Evolutionary conservation across 2,329 filamentous ascomycete genomes (phyloP).

Genomic region (Fusarium devonianum): DNA sequence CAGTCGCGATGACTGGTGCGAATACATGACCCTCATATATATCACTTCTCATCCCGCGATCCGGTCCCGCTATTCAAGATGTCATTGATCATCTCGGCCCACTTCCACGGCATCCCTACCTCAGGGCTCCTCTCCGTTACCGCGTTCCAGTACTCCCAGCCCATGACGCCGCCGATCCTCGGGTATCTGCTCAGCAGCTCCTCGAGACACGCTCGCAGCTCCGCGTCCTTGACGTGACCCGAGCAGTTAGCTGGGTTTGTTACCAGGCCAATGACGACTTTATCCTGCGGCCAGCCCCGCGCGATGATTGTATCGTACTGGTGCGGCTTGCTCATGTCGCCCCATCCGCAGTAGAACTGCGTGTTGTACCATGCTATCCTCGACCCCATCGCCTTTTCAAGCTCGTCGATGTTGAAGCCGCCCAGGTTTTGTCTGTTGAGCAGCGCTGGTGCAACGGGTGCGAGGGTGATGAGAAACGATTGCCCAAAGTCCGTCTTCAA

Average conservation of each 20-base stretch:
- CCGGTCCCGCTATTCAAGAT: slow-evolving; percentile 33
- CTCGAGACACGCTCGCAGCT: slow-evolving; percentile 51
- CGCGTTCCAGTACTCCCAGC: slow-evolving; percentile 91
- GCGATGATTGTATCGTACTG: slow-evolving; percentile 57
- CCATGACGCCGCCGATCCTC: slow-evolving; percentile 83
- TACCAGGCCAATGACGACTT: slow-evolving; percentile 78
- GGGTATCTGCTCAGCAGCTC: slow-evolving; percentile 60
- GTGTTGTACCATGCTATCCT: slow-evolving; percentile 83
- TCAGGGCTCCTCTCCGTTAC: slow-evolving; percentile 50
- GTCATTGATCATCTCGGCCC: slow-evolving; percentile 60
- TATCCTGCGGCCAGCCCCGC: slow-evolving; percentile 72
- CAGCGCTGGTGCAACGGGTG: slow-evolving; percentile 77
- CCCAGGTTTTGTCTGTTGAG: slow-evolving; percentile 67
- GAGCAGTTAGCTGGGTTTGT: slow-evolving; percentile 75
- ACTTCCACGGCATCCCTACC: slow-evolving; percentile 70
- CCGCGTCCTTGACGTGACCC: slow-evolving; percentile 54
- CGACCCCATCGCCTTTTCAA: slow-evolving; percentile 68
- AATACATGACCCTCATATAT: slow-evolving; percentile 15
- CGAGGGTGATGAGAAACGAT: slow-evolving; percentile 76
- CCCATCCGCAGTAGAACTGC: slow-evolving; percentile 91
- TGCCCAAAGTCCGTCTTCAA: slow-evolving; percentile 72
- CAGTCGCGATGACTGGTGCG: background rate
- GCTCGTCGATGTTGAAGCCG: slow-evolving; percentile 77
- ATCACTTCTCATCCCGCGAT: background rate
- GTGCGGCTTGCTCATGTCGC: slow-evolving; percentile 53